Conservation (phyloP, 768 basidiomycete genomes). For the Kwoniella bestiolae region DNA sequence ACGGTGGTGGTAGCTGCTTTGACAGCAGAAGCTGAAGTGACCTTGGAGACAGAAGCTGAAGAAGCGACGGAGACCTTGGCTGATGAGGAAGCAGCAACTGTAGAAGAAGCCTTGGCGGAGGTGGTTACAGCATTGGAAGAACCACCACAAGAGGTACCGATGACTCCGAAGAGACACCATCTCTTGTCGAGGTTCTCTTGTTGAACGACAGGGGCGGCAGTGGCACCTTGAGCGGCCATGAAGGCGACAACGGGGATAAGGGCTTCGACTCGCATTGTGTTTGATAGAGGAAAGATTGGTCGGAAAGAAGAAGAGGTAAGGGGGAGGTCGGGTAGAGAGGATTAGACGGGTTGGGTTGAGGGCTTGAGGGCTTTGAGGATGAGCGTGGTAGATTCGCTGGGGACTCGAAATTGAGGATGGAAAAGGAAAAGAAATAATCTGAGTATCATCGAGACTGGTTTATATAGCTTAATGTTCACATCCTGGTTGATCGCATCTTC, state of each 20-base stretch:
- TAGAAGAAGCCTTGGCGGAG: constrained; percentile 15
- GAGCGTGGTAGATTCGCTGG: constrained; percentile 16
- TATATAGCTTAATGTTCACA: constrained; percentile 4
- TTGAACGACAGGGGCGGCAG: constrained; percentile 25
- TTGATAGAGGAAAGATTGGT: constrained; percentile 22
- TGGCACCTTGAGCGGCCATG: constrained; percentile 22
- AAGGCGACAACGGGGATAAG: constrained; percentile 27
- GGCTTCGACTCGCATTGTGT: constrained; percentile 30
- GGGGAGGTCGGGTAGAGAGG: constrained; percentile 25
- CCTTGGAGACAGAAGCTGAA: constrained; percentile 14
- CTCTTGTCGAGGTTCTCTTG: constrained; percentile 26
- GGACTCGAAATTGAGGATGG: constrained; percentile 25
- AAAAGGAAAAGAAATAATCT: constrained; percentile 7
- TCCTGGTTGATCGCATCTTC: background rate
- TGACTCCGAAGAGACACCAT: constrained; percentile 29
- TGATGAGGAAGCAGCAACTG: constrained; percentile 12
- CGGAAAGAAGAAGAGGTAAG: constrained; percentile 13
- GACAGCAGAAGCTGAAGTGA: background rate
- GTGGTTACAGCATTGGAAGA: constrained; percentile 6
- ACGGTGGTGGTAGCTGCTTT: constrained; percentile 2
- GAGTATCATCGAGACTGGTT: background rate
- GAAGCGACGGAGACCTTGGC: constrained; percentile 7
- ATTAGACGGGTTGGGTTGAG: constrained; percentile 9
- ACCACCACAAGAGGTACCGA: constrained; percentile 22
- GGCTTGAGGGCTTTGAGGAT: constrained; percentile 14